A percentile compares a stretch with the other conserved stretches of the same genome.
These are phyloP conservation scores for Laburnicola sp. DNA, from an alignment of 2,329 filamentous ascomycete genomes.

Conservation along the genomic window DNA sequence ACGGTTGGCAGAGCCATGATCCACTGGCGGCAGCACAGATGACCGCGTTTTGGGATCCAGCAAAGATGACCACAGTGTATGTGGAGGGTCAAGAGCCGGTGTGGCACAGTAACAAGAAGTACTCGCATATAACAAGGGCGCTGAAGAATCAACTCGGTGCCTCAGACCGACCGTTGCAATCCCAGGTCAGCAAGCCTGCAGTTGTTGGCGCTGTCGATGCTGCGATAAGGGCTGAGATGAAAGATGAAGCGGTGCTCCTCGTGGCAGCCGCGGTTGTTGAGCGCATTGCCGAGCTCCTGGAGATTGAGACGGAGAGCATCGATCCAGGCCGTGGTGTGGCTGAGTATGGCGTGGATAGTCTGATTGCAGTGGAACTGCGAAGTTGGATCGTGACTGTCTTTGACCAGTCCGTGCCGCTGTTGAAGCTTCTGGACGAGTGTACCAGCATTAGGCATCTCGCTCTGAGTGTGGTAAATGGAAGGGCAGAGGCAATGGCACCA, in stretches of 20 bases:
- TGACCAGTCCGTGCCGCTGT: not conserved
- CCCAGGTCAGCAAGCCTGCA: not conserved
- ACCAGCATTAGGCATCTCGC: conserved; percentile 2
- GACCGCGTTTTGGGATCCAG: conserved; percentile 1
- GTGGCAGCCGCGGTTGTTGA: conserved; percentile 1
- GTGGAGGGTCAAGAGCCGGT: not conserved
- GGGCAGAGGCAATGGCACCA: too few species aligned
- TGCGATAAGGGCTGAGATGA: not conserved
- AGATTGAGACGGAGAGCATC: not conserved
- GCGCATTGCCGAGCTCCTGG: not conserved
- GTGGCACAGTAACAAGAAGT: conserved; percentile 9
- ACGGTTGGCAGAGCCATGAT: not conserved
- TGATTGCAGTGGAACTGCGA: conserved; percentile 8
- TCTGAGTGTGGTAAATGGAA: not conserved
- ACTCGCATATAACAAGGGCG: conserved; percentile 2
- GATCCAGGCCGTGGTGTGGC: conserved; percentile 1
- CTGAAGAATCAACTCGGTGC: conserved; percentile 14
- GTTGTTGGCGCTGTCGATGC: not conserved
- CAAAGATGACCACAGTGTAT: not conserved
- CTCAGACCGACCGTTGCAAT: not conserved
- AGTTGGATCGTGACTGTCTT: conserved; percentile 1
- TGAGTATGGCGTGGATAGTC: conserved; percentile 8
- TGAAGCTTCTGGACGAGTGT: conserved; percentile 7
- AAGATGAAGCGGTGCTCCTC: not conserved
- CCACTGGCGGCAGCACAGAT: not conserved